Evolutionary conservation across 176 grass and related monocot genomes (phyloP), one percentile per base, ranked within the genome.

Genomic region (Themeda triandra): DNA sequence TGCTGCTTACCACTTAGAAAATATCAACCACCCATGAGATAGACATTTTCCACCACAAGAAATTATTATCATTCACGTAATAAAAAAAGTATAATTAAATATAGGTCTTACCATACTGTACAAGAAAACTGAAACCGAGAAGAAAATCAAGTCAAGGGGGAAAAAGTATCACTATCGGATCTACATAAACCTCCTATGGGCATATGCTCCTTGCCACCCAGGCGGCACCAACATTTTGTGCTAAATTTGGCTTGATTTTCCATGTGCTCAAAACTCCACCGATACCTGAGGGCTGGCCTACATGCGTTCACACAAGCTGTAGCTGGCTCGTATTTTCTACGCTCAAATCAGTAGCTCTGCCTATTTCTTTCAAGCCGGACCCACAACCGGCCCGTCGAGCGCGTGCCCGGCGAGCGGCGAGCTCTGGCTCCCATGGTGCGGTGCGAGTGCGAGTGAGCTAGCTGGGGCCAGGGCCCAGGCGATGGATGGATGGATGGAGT

Each of bases 301-400:
- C 36, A 42, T 2, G 63, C 63, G 36, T 69, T 44, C 64, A 81
- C 79, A 81, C 64, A 0, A 36, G 78, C 77, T 33, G 59, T 27
- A 42, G 39, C 41, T 30, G 72, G 18, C 46, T 69, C 64, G 79
- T 68, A 35, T 81, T 81, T 54, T 80, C 45, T 69, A 53, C 79
- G 18, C 79, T 49, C 30, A n/a, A 69, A 81, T 69, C 13, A 69
- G 46, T 49, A 68, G 65, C 21, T 12, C 63, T n/a, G 64, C 8
- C 54, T 0, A 42, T 24, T 27, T 36, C 14, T 37, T 6, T 6
- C n/a, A 80, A 69, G 65, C 65, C 31, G 24, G 65, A 13, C 53
- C 79, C 45, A 37, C 79, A 24, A 69, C 79, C 64, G 7, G 6
- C 14, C 21, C 78, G 63, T 4, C 40, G 41, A 40, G 77, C 84